Base-by-base conservation (phyloP, 1,284 basidiomycete genomes). In the Pascua guehoae region DNA sequence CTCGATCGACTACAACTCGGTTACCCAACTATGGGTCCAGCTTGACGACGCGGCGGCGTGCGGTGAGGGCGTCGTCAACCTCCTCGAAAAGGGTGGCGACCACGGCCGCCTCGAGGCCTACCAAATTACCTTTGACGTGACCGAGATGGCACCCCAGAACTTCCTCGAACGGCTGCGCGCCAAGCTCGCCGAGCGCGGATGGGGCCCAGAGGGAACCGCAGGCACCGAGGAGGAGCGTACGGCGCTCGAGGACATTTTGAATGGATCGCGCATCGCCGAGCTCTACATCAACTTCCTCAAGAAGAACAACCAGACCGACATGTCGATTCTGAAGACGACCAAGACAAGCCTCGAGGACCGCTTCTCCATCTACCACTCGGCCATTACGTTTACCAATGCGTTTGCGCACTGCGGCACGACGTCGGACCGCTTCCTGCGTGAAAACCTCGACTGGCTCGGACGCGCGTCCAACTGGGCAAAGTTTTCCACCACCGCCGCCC, bases 391-490 rank as follows among this genome's bases (percentile, higher is more conserved):
- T 57, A 89, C 93, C 73, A 96, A 98, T 73, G 92, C 94, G 2
- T 97, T 93, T 74, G 93, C 94, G 84, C 87, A 95, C 72, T 87
- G 93, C 24, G 94, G 94, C 47, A 98, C 94, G 1, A 92, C 91
- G 0, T 93, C 91, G 2, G 94, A 98, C 68, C 74, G 84, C 41
- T 98, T 97, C 81, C 79, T 98, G 36, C 86, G 91, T 11, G 90
- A 95, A 56, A 97, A 97, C 73, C 82, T 98, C 47, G 93, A 95
- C 72, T 98, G 92, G 91, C 84, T 98, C 2, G 88, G 85, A 24
- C 83, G 90, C 59, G 94, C 94, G 2, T 88, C 87, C 43, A 96
- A 98, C 73, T 98, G 94, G 94, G 90, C 91, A 45, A 98, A 97
- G 72, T 98, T 97, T 78, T 90, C 91, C 9, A 90, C 93, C 2